phyloP scores from a whole-genome alignment of 2,329 filamentous ascomycete genomes.

The Alternaria hordeiaustralica region DNA sequence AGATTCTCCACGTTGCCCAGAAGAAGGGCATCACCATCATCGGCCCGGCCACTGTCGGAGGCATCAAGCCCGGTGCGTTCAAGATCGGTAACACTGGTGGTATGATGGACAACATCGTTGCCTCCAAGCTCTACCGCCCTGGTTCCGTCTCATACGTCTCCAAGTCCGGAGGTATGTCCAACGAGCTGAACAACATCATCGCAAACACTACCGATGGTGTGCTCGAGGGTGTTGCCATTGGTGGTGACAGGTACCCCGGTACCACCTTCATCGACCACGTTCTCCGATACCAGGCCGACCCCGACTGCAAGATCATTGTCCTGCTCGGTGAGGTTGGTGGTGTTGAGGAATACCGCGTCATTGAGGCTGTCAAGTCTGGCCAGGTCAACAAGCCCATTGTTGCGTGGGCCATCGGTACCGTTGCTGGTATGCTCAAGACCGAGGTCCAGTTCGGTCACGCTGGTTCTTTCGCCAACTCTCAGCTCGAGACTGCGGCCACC shows the following conservation, averaged over 20 bases:
- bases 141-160: slow-evolving; percentile 99
- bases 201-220: slow-evolving; percentile 96
- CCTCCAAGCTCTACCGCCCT: slow-evolving; percentile 99
- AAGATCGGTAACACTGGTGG: slow-evolving; percentile 99
- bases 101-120: slow-evolving; percentile 99
- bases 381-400: slow-evolving; percentile 98
- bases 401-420: slow-evolving; percentile 98
- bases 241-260: slow-evolving; percentile 97
- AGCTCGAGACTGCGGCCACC: slow-evolving; percentile 92
- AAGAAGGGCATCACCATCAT: slow-evolving; percentile 99
- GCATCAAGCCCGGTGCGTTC: slow-evolving; percentile 99
- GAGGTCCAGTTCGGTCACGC: slow-evolving; percentile 99
- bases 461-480: slow-evolving; percentile 97
- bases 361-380: slow-evolving; percentile 94
- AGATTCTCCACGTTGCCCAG: slow-evolving; percentile 94
- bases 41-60: slow-evolving; percentile 96
- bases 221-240: slow-evolving; percentile 98
- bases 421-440: slow-evolving; percentile 99
- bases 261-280: slow-evolving; percentile 99
- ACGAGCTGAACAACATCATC: slow-evolving; percentile 99
- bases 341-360: slow-evolving; percentile 99
- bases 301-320: slow-evolving; percentile 95
- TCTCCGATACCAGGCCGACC: slow-evolving; percentile 94
- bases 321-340: slow-evolving; percentile 98
- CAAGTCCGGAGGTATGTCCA: slow-evolving; percentile 99